These are phyloP conservation scores for Dactylellina haptotyla DNA, from an alignment of 2,329 filamentous ascomycete genomes.

Conservation along the genomic window DNA sequence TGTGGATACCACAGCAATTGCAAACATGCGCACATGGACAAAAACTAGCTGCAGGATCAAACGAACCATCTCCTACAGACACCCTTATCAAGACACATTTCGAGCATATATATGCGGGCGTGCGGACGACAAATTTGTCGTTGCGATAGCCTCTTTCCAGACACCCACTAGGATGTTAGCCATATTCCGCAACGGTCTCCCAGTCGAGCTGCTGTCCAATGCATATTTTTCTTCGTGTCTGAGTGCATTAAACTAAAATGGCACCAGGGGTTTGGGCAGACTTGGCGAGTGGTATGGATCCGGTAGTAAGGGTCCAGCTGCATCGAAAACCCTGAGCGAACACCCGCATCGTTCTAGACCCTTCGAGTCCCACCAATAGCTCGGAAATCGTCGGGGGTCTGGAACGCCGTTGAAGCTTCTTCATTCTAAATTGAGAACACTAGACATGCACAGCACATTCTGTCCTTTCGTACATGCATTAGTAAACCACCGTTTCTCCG, in stretches of 20 bases:
- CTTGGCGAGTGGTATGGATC: constrained; percentile 42
- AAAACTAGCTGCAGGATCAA: constrained; percentile 25
- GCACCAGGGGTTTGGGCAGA: constrained; percentile 26
- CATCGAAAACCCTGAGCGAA: constrained; percentile 35
- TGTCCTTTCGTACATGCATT: constrained; percentile 15
- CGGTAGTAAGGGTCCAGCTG: constrained; percentile 40
- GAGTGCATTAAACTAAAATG: constrained; percentile 48
- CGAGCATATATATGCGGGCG: constrained; percentile 25
- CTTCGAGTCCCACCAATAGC: constrained; percentile 18
- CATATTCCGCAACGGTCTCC: constrained; percentile 33
- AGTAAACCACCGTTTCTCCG: constrained; percentile 19
- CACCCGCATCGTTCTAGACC: constrained; percentile 38
- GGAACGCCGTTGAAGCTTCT: constrained; percentile 23
- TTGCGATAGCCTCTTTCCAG: constrained; percentile 19
- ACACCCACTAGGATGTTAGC: not conserved
- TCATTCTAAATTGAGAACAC: constrained; percentile 44
- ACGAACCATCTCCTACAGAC: not conserved
- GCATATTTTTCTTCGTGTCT: constrained; percentile 29
- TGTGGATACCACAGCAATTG: constrained; percentile 38
- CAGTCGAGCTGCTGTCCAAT: constrained; percentile 23
- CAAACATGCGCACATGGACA: constrained; percentile 23
- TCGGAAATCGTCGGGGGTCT: constrained; percentile 18
- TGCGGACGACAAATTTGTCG: constrained; percentile 6
- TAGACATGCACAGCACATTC: constrained; percentile 7
- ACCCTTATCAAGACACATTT: constrained; percentile 28